Evolutionary conservation across 306 rosid genomes (phyloP), one percentile per base, ranked within the genome.

Genomic region (Prosopis cineraria): DNA sequence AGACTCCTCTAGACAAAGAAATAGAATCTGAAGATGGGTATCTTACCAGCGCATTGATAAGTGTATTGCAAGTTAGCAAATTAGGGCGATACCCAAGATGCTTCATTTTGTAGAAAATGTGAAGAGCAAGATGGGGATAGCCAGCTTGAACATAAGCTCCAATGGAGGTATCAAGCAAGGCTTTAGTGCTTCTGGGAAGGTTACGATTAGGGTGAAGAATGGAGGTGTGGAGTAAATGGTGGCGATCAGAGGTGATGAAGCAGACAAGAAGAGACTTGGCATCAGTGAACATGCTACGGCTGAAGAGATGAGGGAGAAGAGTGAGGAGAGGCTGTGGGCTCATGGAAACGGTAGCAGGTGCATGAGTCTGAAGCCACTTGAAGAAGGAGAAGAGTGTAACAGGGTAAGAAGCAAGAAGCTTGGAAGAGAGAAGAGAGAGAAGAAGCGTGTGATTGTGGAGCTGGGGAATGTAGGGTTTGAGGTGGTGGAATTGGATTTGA

Each of bases 51-150:
- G 95, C 82, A 58, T 79, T 87, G 25, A 94, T 74, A 52, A 94
- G 87, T 12, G 95, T 89, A 37, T 94, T 92, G 63, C 90, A 85
- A 1, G 98, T 94, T 64, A 92, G 93, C 64, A 87, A 50, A 29
- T 88, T 92, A 17, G 97, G 98, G 0, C 20, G 22, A 3, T 65
- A 40, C 7, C 79, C 76, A 1, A 80, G 82, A 25, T 89, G 90
- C 76, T 83, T 89, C 97, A 94, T 94, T 81, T 85, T 92, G 13
- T 62, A 56, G 81, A 94, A 94, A 52, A 94, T 76, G 56, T 88
- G 86, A 3, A 73, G 75, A 0, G 95, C 97, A 3, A 87, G 92
- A 78, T 85, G 87, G 59, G 97, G 88, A 0, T 87, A 82, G 0
- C 80, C 59, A 2, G 85, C 68, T 2, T 83, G 86, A 37, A 89